Evolutionary conservation across 352 stramenopile species (phyloP).

Genomic region (Stramenopiles sp.): DNA sequence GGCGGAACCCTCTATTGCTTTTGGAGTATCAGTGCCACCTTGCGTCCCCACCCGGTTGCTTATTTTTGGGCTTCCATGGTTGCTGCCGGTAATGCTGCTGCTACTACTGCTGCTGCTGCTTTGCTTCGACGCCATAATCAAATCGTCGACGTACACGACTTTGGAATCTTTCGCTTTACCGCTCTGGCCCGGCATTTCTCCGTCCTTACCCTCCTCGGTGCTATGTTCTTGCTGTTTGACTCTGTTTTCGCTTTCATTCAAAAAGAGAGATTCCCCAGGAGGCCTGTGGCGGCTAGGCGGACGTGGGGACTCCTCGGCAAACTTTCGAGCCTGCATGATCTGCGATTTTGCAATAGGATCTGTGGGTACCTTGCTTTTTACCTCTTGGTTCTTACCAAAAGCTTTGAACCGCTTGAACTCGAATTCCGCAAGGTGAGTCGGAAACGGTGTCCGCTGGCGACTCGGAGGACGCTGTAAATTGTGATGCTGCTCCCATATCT

Average conservation of each 20-base stretch:
- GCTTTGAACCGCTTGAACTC: not conserved
- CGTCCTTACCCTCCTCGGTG: not conserved
- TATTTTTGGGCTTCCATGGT: not conserved
- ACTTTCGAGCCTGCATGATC: not conserved
- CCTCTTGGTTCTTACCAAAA: not conserved
- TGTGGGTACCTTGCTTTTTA: not conserved
- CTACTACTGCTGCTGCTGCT: not conserved
- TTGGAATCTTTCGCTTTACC: not conserved
- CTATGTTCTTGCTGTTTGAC: not conserved
- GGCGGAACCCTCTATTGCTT: too few relatives aligned
- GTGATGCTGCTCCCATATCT: not conserved
- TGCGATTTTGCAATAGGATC: not conserved
- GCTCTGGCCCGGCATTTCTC: too few relatives aligned
- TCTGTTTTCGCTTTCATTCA: not conserved
- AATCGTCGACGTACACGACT: not conserved
- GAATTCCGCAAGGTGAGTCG: not conserved
- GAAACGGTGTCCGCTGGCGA: not conserved
- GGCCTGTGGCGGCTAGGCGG: not conserved
- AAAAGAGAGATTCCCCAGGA: not conserved
- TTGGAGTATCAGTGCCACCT: too few relatives aligned
- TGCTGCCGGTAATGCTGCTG: not conserved
- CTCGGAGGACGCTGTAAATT: not conserved
- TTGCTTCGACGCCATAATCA: not conserved
- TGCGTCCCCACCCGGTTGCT: too few relatives aligned
- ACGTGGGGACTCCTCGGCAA: not conserved